A percentile compares a stretch with the other conserved stretches of the same genome.
Evolutionary conservation across 352 stramenopile species (phyloP).

Genomic region (Pythium monospermum): DNA sequence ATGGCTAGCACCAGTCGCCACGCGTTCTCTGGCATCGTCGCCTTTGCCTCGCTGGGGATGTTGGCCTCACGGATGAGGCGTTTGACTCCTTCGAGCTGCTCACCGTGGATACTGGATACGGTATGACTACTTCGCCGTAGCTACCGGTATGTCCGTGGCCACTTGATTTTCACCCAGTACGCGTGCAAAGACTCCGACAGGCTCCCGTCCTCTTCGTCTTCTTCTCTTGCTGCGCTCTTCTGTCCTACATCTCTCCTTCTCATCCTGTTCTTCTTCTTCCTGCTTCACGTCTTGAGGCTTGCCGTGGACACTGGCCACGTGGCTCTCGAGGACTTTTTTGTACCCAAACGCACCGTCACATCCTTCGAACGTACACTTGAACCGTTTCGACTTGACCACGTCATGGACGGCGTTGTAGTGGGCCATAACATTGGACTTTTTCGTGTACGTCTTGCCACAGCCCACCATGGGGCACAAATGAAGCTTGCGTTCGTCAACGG

Average conservation of each 20-base stretch:
- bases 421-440: slow-evolving; percentile 65
- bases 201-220: slow-evolving; percentile 12
- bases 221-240: neutral
- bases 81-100: no score
- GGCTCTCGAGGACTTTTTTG: slow-evolving; percentile 61
- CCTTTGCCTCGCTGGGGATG: no score
- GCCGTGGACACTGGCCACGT: slow-evolving; percentile 62
- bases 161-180: slow-evolving; percentile 16
- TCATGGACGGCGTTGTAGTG: slow-evolving; percentile 75
- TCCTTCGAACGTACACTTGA: slow-evolving; percentile 50
- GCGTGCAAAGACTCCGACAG: slow-evolving; percentile 28
- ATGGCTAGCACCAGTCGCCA: no score
- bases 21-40: neutral
- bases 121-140: neutral
- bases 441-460: slow-evolving; percentile 65
- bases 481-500: slow-evolving; percentile 55
- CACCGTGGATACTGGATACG: no score
- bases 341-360: slow-evolving; percentile 67
- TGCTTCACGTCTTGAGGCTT: slow-evolving; percentile 19
- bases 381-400: slow-evolving; percentile 47
- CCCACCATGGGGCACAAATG: slow-evolving; percentile 49
- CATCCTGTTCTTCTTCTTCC: slow-evolving; percentile 1
- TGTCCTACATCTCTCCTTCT: neutral
- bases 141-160: neutral
- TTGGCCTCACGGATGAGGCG: no score